A percentile compares a stretch with the other conserved stretches of the same genome.
phyloP scores from a whole-genome alignment of 2,329 filamentous ascomycete species.

The Xylaria sp. region DNA sequence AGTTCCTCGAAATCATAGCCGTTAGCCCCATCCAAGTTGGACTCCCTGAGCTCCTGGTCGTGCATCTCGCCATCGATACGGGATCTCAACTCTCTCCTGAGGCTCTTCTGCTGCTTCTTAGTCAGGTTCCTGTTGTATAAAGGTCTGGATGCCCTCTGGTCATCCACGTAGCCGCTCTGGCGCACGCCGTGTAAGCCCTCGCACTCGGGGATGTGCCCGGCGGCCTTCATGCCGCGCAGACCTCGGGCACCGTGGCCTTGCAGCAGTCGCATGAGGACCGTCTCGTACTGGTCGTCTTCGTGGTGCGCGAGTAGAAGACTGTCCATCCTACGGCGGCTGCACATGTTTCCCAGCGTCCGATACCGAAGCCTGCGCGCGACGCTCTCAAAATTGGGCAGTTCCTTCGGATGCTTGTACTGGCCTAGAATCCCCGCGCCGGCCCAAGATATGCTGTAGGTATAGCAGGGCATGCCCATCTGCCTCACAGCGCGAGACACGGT shows the following conservation, averaged over 20 bases:
- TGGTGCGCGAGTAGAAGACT: slow-evolving; percentile 87
- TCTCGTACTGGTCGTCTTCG: slow-evolving; percentile 90
- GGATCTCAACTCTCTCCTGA: slow-evolving; percentile 45
- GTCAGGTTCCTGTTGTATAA: slow-evolving; percentile 53
- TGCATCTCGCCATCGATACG: slow-evolving; percentile 38
- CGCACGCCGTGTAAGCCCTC: slow-evolving; percentile 77
- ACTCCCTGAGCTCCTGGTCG: slow-evolving; percentile 38
- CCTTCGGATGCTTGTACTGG: slow-evolving; percentile 48
- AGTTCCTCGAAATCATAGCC: slow-evolving; percentile 43
- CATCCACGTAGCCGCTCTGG: slow-evolving; percentile 69
- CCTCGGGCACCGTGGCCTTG: slow-evolving; percentile 75
- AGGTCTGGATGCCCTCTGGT: slow-evolving; percentile 53
- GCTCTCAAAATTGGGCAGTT: slow-evolving; percentile 77
- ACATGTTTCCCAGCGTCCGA: slow-evolving; percentile 73
- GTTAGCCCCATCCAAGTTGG: slow-evolving; percentile 26
- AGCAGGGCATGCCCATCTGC: slow-evolving; percentile 50
- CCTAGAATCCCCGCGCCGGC: slow-evolving; percentile 49
- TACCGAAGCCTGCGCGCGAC: slow-evolving; percentile 80
- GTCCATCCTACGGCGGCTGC: slow-evolving; percentile 57
- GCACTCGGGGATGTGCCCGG: slow-evolving; percentile 84
- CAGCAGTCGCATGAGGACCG: slow-evolving; percentile 81
- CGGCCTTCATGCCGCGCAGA: slow-evolving; percentile 73
- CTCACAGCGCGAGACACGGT: slow-evolving; percentile 55
- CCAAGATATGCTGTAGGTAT: slow-evolving; percentile 62
- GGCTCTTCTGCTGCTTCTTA: slow-evolving; percentile 37